Base-by-base conservation (phyloP, 169 alveolate species). In the Eimeria nieschulzi region DNA sequence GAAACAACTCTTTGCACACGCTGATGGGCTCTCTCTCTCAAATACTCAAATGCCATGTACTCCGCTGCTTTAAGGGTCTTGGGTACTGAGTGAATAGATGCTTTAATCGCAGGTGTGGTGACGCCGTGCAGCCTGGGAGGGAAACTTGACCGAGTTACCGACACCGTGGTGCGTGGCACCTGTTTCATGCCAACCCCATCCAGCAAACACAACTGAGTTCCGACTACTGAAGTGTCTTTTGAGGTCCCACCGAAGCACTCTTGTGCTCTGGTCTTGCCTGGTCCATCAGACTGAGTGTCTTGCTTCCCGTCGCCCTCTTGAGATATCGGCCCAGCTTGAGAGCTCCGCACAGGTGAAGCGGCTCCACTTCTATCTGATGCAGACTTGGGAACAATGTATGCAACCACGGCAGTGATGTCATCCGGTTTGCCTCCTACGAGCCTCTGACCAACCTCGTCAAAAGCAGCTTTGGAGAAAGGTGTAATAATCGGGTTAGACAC, bases 341-440 rank as follows among this genome's bases (percentile, higher is more conserved):
- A 19, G 66, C 53, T 21, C 70, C 61, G 21, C 70, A 51, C 13
- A 26, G 56, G 61, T 55, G 64, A 6, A n/a, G 26, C 51, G 21
- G 33, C 17, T 55, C 26, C 87, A 17, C 25, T 25, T n/a, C 1
- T 59, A 0, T 59, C 56, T 5, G 56, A 25, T 5, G 23, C 87
- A 19, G 17, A 13, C 33, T 71, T 25, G 9, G 87, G 75, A 25
- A 83, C 75, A 26, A 92, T 94, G 91, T 93, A 94, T 7, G 95
- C 95, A 9, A 94, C 96, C 59, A 94, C 95, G 9, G 92, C 96
- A 7, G 96, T 93, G 51, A 85, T 95, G 91, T 95, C 96, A 71
- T 95, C 96, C 1, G 96, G 96, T 70, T 95, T 95, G 33, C 96
- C 96, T 23, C 96, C 96, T 64, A 76, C 91, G 25, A 93, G 87